phyloP scores from a whole-genome alignment of 2,329 filamentous ascomycete species.

The Diplodia corticola region DNA sequence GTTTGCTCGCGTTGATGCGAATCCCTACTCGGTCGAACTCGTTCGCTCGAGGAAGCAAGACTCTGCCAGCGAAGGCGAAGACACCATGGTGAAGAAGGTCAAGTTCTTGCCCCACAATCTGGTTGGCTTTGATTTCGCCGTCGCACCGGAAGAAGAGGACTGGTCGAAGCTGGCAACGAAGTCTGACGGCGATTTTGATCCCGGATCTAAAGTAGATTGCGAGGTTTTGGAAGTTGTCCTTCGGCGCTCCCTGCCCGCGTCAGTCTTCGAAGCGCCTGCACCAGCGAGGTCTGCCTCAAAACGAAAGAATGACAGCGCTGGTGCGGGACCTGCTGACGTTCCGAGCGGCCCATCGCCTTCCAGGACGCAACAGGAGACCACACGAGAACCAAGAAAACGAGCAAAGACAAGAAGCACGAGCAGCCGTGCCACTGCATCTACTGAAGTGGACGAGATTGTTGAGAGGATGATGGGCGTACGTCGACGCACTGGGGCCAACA shows the following conservation, averaged over 20 bases:
- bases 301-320: neutral
- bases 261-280: conserved; percentile 28
- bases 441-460: neutral
- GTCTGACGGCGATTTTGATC: conserved; percentile 36
- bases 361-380: too few relatives aligned
- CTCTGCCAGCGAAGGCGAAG: neutral
- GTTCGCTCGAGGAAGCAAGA: conserved; percentile 33
- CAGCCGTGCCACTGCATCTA: neutral
- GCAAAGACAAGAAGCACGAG: neutral
- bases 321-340: neutral
- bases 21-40: conserved; percentile 35
- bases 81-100: conserved; percentile 34
- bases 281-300: conserved; percentile 22
- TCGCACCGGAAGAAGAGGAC: conserved; percentile 22
- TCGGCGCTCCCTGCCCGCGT: conserved; percentile 32
- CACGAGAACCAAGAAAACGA: neutral
- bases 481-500: neutral
- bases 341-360: neutral
- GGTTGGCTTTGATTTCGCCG: conserved; percentile 26
- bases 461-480: neutral
- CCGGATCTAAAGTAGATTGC: conserved; percentile 36
- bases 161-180: conserved; percentile 34
- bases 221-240: conserved; percentile 40
- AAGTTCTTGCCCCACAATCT: conserved; percentile 39
- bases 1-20: conserved; percentile 26